These are phyloP conservation scores for Pseudogymnoascus sp. DNA, from an alignment of 2,329 filamentous ascomycete genomes.

Conservation along the genomic window DNA sequence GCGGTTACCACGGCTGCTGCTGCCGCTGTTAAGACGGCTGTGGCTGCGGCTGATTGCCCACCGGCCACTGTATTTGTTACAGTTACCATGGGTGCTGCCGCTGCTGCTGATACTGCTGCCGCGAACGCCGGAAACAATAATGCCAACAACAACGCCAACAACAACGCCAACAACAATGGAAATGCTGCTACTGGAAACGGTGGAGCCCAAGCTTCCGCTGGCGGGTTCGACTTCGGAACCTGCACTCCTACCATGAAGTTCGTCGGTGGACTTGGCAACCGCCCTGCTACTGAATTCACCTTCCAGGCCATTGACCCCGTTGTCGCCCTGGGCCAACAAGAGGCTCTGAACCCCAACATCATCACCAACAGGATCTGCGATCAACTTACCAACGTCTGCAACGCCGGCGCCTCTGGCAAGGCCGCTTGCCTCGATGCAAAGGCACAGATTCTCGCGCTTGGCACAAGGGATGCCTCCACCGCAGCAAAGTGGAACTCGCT, in stretches of 20 bases:
- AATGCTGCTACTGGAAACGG: constrained; percentile 3
- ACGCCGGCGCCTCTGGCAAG: constrained; percentile 54
- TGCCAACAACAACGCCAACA: constrained; percentile 11
- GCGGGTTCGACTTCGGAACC: constrained; percentile 42
- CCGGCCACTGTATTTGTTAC: constrained; percentile 21
- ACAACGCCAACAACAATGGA: constrained; percentile 17
- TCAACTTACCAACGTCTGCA: constrained; percentile 61
- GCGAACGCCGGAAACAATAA: constrained; percentile 6
- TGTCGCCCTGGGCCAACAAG: constrained; percentile 55
- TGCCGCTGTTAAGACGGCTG: constrained; percentile 17
- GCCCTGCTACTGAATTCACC: constrained; percentile 53
- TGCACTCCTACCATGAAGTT: constrained; percentile 51
- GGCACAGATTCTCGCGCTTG: constrained; percentile 44
- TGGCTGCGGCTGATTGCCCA: constrained; percentile 18
- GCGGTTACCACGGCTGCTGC: constrained; percentile 7
- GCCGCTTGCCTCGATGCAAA: constrained; percentile 48
- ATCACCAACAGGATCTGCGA: constrained; percentile 69
- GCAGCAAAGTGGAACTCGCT: constrained; percentile 40
- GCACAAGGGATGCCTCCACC: constrained; percentile 43
- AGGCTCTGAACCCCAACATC: constrained; percentile 66
- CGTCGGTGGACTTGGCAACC: constrained; percentile 46
- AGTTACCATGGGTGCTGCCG: constrained; percentile 18
- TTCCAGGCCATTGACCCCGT: constrained; percentile 61
- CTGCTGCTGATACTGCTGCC: constrained; percentile 16
- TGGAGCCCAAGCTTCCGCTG: constrained; percentile 17